Conservation (phyloP, 305 asterid genomes). For the Withania somnifera region DNA sequence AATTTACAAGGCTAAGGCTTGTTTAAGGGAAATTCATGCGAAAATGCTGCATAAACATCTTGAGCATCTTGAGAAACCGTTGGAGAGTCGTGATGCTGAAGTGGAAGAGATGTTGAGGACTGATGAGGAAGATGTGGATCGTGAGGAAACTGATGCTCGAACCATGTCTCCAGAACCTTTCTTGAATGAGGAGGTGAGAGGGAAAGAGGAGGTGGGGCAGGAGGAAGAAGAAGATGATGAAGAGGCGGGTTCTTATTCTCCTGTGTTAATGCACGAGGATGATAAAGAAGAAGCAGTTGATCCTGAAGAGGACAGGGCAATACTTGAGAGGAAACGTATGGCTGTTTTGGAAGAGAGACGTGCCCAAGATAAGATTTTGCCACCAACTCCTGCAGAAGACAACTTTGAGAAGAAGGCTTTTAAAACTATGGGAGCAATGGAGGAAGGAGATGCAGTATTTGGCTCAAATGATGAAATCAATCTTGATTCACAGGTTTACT, state of each 20-base stretch:
- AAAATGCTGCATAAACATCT: slow-evolving; percentile 15
- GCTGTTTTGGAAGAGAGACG: slow-evolving; percentile 84
- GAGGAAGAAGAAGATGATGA: background rate
- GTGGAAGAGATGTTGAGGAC: background rate
- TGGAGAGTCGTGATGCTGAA: slow-evolving; percentile 4
- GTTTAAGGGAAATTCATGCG: slow-evolving; percentile 20
- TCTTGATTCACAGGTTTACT: slow-evolving; percentile 17
- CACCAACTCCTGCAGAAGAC: slow-evolving; percentile 50
- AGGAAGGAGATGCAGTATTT: slow-evolving; percentile 86
- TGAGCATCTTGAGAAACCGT: slow-evolving; percentile 13
- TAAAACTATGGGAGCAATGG: slow-evolving; percentile 90
- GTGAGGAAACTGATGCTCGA: slow-evolving; percentile 13
- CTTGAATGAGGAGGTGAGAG: slow-evolving; percentile 26
- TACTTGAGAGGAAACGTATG: slow-evolving; percentile 39
- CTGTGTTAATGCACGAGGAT: slow-evolving; percentile 63
- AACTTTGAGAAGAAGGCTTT: slow-evolving; percentile 66
- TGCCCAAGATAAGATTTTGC: slow-evolving; percentile 46
- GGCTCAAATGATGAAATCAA: slow-evolving; percentile 45
- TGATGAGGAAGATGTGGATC: background rate
- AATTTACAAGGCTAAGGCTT: slow-evolving; percentile 23
- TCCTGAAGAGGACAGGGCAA: slow-evolving; percentile 72
- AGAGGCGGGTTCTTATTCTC: slow-evolving; percentile 70
- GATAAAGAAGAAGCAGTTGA: slow-evolving; percentile 82
- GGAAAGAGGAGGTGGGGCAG: slow-evolving; percentile 25
- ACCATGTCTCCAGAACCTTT: slow-evolving; percentile 33